Evolutionary conservation across 2,329 filamentous ascomycete genomes (phyloP).

Genomic region (Aphanocladium album): DNA sequence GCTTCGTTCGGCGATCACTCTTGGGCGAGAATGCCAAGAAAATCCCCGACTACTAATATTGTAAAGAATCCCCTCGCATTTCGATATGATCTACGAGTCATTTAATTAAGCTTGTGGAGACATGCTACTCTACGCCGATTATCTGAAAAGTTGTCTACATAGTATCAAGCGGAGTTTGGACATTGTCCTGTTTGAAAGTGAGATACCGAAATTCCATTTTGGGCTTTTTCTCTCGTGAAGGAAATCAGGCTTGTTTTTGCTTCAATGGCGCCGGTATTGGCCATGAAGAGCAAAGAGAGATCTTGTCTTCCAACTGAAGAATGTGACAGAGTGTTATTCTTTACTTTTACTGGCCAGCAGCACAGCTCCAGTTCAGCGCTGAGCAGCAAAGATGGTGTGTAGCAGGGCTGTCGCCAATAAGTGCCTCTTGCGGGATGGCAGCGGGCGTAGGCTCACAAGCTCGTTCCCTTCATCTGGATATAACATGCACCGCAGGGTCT

Average conservation of each 20-base stretch:
- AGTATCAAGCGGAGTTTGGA: too few species aligned
- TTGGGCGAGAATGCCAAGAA: constrained; percentile 37
- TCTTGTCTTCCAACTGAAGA: not conserved
- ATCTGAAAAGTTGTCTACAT: not conserved
- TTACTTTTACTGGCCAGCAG: not conserved
- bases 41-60: too few species aligned
- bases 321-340: not conserved
- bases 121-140: not conserved
- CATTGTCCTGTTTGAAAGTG: too few species aligned
- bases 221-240: too few species aligned
- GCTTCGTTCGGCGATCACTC: constrained; percentile 32
- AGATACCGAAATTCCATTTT: too few species aligned
- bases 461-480: not conserved
- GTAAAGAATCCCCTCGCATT: not conserved
- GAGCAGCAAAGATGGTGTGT: not conserved
- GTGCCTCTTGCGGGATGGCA: not conserved
- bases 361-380: not conserved
- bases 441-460: not conserved
- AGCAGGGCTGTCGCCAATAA: not conserved
- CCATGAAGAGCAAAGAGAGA: not conserved
- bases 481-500: too few species aligned
- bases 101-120: not conserved
- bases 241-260: too few species aligned
- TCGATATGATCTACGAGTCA: not conserved
- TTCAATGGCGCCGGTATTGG: not conserved